These are phyloP conservation scores for Craterostigma plantagineum DNA, from an alignment of 257 asterid species.

Conservation along the genomic window DNA sequence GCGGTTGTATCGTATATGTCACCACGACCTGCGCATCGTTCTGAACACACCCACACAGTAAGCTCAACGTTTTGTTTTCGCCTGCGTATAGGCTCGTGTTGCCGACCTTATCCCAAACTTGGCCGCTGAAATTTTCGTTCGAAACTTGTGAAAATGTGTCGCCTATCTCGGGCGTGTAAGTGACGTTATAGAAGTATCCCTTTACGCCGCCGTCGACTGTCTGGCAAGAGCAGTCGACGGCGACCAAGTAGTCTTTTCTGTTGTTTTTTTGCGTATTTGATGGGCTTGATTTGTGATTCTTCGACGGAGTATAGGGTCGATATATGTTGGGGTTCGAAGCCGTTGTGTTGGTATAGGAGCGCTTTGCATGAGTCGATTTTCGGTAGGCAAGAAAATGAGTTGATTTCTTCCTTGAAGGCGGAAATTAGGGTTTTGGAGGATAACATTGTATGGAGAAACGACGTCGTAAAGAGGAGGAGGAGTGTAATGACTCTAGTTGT, in stretches of 20 bases:
- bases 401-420: no score
- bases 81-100: slow-evolving; percentile 12
- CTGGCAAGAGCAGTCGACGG: slow-evolving; percentile 47
- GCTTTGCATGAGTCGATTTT: no score
- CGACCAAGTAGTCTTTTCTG: slow-evolving; percentile 28
- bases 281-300: slow-evolving; percentile 20
- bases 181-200: slow-evolving; percentile 48
- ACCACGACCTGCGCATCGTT: slow-evolving; percentile 33
- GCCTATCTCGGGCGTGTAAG: slow-evolving; percentile 13
- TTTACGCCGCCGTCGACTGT: slow-evolving; percentile 22
- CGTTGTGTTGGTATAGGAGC: no score
- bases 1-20: slow-evolving; percentile 47
- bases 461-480: no score
- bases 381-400: no score
- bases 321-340: no score
- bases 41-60: slow-evolving; percentile 56
- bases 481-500: no score
- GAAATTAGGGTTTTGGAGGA: no score
- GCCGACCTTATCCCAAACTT: slow-evolving; percentile 32
- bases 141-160: slow-evolving; percentile 32
- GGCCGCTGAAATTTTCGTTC: slow-evolving; percentile 28
- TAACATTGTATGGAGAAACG: no score
- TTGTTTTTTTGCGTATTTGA: slow-evolving; percentile 3
- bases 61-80: slow-evolving; percentile 21
- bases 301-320: no score